These are phyloP conservation scores for Torulaspora pretoriensis DNA, from an alignment of 1,139 yeast genomes.

Conservation along the genomic window DNA sequence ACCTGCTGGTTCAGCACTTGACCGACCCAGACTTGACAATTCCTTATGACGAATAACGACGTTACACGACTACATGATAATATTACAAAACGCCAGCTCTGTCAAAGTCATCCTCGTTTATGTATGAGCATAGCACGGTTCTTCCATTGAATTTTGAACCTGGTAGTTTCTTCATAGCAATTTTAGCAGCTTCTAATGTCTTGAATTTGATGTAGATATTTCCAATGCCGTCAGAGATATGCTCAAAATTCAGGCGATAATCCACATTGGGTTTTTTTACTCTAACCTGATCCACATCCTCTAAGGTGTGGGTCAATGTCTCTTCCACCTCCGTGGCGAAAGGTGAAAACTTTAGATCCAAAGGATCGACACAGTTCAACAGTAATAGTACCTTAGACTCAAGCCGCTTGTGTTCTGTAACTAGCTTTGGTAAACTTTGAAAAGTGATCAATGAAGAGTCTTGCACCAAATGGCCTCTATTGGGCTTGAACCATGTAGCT, in stretches of 20 bases:
- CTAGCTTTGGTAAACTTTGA: slow-evolving; percentile 32
- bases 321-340: slow-evolving; percentile 48
- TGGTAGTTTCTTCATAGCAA: slow-evolving; percentile 59
- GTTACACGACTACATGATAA: slow-evolving; percentile 4
- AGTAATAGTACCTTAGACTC: slow-evolving; percentile 58
- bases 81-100: slow-evolving; percentile 16
- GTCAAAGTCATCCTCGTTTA: slow-evolving; percentile 55
- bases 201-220: slow-evolving; percentile 66
- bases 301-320: slow-evolving; percentile 54
- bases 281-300: slow-evolving; percentile 50
- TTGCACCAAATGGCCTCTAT: slow-evolving; percentile 23
- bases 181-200: slow-evolving; percentile 47
- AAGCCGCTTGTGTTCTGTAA: slow-evolving; percentile 13
- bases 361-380: slow-evolving; percentile 60
- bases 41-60: slow-evolving; percentile 13
- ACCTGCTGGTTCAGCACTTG: slow-evolving; percentile 66
- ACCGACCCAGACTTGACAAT: slow-evolving; percentile 43
- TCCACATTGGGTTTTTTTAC: slow-evolving; percentile 66
- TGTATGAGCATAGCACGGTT: slow-evolving; percentile 61
- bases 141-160: slow-evolving; percentile 70
- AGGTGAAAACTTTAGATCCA: slow-evolving; percentile 54
- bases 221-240: slow-evolving; percentile 54
- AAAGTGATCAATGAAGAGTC: slow-evolving; percentile 28
- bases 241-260: slow-evolving; percentile 43
- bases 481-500: slow-evolving; percentile 27